Evolutionary conservation across 2,329 filamentous ascomycete genomes (phyloP).

Genomic region (Coniosporium tulheliwenetii): DNA sequence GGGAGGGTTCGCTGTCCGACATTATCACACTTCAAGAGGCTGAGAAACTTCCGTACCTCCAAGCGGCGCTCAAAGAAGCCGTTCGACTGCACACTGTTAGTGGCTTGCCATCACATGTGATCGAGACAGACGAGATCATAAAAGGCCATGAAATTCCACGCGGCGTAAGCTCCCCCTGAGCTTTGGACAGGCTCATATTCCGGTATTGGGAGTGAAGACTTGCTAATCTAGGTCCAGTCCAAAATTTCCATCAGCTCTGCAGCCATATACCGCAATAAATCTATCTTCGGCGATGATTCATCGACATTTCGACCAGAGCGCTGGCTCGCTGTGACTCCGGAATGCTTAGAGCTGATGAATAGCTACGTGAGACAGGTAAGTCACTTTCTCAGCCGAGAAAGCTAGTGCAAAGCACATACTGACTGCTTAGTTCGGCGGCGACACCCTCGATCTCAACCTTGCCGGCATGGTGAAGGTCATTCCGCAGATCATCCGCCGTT

Average conservation of each 20-base stretch:
- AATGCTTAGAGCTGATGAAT: background rate
- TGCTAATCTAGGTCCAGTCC: background rate
- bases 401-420: no score
- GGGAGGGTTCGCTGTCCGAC: background rate
- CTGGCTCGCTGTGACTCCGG: constrained; percentile 4
- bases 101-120: background rate
- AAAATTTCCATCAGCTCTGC: constrained; percentile 8
- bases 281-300: constrained; percentile 8
- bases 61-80: background rate
- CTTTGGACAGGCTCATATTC: background rate
- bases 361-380: background rate
- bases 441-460: background rate
- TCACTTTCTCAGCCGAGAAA: background rate
- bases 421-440: background rate
- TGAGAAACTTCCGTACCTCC: constrained; percentile 1
- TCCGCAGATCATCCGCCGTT: background rate
- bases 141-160: background rate
- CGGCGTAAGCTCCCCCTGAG: background rate
- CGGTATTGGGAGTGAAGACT: background rate
- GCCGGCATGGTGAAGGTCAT: background rate
- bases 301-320: constrained; percentile 7
- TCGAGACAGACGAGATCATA: background rate
- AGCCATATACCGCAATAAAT: constrained; percentile 7
- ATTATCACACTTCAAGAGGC: constrained; percentile 1
- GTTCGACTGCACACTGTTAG: constrained; percentile 1